Evolutionary conservation across 2,329 filamentous ascomycete species (phyloP).

Genomic region (Ilyonectria mors-panacis): DNA sequence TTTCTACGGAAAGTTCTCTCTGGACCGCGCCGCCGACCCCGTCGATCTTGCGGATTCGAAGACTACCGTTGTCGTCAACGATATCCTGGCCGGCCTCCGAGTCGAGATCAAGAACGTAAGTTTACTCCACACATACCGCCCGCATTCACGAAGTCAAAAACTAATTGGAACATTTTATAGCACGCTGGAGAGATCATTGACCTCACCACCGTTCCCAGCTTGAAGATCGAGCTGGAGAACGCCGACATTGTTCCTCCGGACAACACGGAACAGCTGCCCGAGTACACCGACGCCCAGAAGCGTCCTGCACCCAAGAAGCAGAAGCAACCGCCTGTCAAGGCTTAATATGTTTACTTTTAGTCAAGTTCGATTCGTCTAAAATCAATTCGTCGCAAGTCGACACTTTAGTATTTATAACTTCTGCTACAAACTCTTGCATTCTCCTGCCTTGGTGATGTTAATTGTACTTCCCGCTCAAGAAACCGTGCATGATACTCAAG

Average conservation of each 20-base stretch:
- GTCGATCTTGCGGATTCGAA: conserved; percentile 60
- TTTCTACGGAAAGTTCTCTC: conserved; percentile 54
- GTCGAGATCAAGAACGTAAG: conserved; percentile 54
- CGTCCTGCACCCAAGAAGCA: conserved; percentile 26
- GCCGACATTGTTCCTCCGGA: conserved; percentile 40
- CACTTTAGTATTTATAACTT: neutral
- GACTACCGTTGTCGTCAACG: conserved; percentile 41
- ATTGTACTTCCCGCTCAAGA: no score
- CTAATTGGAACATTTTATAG: conserved; percentile 36
- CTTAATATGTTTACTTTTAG: neutral
- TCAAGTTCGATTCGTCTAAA: neutral
- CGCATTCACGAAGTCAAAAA: neutral
- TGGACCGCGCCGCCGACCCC: conserved; percentile 75
- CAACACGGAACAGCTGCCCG: conserved; percentile 44
- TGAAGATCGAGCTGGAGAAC: conserved; percentile 55
- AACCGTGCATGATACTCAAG: no score
- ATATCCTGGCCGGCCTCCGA: conserved; percentile 47
- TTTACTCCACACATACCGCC: neutral
- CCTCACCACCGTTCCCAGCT: conserved; percentile 48
- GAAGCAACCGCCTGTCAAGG: neutral
- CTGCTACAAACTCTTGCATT: no score
- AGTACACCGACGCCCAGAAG: conserved; percentile 27
- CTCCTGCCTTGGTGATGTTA: no score
- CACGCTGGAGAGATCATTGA: conserved; percentile 50
- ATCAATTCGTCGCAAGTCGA: neutral